Conservation (phyloP, 371 early-diverging fungal genomes). For the Apophysomyces variabilis region DNA sequence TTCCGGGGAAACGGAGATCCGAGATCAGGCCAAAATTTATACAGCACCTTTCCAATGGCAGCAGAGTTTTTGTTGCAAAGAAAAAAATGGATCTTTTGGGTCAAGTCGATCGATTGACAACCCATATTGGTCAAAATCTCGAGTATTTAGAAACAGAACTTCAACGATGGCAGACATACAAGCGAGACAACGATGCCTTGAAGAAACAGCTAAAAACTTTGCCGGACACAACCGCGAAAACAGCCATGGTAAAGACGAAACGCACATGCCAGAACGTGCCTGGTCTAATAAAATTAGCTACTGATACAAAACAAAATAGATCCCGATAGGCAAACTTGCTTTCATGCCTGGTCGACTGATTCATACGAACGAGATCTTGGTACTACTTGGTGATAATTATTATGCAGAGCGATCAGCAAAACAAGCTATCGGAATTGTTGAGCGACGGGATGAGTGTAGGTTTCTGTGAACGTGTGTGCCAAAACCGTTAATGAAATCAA, state of each 20-base stretch:
- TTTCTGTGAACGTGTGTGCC: neutral
- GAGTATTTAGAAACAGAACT: slow-evolving; percentile 15
- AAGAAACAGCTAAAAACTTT: slow-evolving; percentile 22
- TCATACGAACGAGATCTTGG: slow-evolving; percentile 89
- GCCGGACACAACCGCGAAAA: slow-evolving; percentile 23
- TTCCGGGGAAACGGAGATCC: too few relatives aligned
- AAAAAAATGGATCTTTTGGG: slow-evolving; percentile 3
- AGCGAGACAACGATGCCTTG: slow-evolving; percentile 27
- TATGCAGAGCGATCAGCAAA: slow-evolving; percentile 83
- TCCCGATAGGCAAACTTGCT: slow-evolving; percentile 77
- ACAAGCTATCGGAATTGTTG: slow-evolving; percentile 77
- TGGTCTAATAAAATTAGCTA: neutral
- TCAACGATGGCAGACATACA: slow-evolving; percentile 18
- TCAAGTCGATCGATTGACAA: slow-evolving; percentile 19
- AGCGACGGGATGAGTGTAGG: slow-evolving; percentile 72
- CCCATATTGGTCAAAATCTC: slow-evolving; percentile 15
- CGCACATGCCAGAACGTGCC: too few relatives aligned
- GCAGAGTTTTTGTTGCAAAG: too few relatives aligned
- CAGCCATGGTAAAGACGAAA: slow-evolving; percentile 24
- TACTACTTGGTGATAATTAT: slow-evolving; percentile 89
- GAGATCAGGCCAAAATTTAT: too few relatives aligned
- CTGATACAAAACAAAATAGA: slow-evolving; percentile 18
- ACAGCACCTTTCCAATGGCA: too few relatives aligned
- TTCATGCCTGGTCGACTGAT: slow-evolving; percentile 89
- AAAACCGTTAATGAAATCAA: neutral